Evolutionary conservation across 208 protist species (phyloP).

Genomic region (Crithidia fasciculata): DNA sequence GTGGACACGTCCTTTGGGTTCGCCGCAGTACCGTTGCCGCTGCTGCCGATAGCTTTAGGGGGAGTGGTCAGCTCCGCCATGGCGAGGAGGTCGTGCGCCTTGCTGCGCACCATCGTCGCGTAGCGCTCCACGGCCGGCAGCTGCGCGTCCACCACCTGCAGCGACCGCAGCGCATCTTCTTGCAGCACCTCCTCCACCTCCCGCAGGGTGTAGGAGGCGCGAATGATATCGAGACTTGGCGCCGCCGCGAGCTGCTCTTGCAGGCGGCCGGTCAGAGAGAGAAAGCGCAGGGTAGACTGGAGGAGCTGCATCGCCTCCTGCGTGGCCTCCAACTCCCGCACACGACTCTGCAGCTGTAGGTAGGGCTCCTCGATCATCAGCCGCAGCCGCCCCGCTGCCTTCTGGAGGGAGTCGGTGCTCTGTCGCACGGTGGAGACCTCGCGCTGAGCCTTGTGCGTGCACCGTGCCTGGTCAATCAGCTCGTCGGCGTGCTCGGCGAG

Average conservation of each 20-base stretch:
- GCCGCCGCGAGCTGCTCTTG: constrained; percentile 42
- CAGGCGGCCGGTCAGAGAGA: constrained; percentile 57
- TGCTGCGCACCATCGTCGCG: constrained; percentile 49
- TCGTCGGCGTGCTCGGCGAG: constrained; percentile 63
- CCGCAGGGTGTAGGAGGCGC: constrained; percentile 60
- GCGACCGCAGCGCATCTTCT: constrained; percentile 35
- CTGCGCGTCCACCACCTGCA: constrained; percentile 71
- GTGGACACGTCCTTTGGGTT: constrained; percentile 3
- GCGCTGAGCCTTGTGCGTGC: constrained; percentile 56
- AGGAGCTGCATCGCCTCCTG: constrained; percentile 51
- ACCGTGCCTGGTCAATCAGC: constrained; percentile 69
- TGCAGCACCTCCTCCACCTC: constrained; percentile 75
- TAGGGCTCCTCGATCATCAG: constrained; percentile 78
- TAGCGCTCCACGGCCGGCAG: constrained; percentile 54
- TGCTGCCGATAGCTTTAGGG: not conserved
- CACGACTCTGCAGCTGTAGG: constrained; percentile 47
- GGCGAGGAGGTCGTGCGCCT: constrained; percentile 59
- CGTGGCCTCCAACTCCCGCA: constrained; percentile 70
- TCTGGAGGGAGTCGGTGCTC: constrained; percentile 53
- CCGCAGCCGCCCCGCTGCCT: constrained; percentile 56
- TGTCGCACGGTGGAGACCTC: constrained; percentile 57
- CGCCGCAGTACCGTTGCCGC: not conserved
- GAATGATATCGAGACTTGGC: constrained; percentile 44
- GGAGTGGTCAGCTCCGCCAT: constrained; percentile 35
- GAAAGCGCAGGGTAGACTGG: constrained; percentile 57